phyloP scores from a whole-genome alignment of 176 grass and related monocot genomes.

The Triticum dicoccoides region DNA sequence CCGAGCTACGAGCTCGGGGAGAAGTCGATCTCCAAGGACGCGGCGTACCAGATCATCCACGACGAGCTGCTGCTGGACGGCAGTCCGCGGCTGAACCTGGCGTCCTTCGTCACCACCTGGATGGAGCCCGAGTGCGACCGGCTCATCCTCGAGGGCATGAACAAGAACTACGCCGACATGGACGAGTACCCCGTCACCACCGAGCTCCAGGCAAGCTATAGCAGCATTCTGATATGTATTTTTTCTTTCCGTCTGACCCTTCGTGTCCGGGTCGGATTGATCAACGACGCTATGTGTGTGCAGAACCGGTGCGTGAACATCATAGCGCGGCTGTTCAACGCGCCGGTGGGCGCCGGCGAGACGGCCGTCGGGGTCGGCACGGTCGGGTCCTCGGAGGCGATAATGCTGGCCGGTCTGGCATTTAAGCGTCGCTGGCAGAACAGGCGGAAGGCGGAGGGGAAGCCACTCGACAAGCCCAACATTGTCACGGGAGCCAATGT shows the following conservation, averaged over 20 bases:
- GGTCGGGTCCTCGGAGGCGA: conserved; percentile 93
- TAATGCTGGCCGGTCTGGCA: conserved; percentile 86
- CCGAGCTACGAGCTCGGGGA: conserved; percentile 61
- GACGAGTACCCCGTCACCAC: conserved; percentile 98
- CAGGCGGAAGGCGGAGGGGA: conserved; percentile 52
- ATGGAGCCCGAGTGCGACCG: conserved; percentile 93
- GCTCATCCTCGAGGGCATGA: conserved; percentile 70
- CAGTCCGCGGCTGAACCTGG: conserved; percentile 90
- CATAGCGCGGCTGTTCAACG: conserved; percentile 81
- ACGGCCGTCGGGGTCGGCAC: conserved; percentile 72
- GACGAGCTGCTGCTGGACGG: conserved; percentile 89
- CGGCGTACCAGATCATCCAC: conserved; percentile 94
- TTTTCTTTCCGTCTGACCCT: neutral
- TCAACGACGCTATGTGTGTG: neutral
- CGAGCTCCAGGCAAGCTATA: conserved; percentile 58
- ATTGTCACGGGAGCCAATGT: conserved; percentile 90
- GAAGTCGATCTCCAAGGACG: conserved; percentile 69
- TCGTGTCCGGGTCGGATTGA: neutral
- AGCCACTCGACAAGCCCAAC: conserved; percentile 79
- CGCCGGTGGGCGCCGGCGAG: conserved; percentile 43
- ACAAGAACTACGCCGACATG: conserved; percentile 96
- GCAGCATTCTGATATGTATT: neutral
- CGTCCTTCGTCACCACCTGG: conserved; percentile 95
- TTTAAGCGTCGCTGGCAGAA: conserved; percentile 94
- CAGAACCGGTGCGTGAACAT: conserved; percentile 99